A percentile compares a stretch with the other conserved stretches of the same genome.
Evolutionary conservation across 768 basidiomycete species (phyloP).

Genomic region (Tulasnella calospora): DNA sequence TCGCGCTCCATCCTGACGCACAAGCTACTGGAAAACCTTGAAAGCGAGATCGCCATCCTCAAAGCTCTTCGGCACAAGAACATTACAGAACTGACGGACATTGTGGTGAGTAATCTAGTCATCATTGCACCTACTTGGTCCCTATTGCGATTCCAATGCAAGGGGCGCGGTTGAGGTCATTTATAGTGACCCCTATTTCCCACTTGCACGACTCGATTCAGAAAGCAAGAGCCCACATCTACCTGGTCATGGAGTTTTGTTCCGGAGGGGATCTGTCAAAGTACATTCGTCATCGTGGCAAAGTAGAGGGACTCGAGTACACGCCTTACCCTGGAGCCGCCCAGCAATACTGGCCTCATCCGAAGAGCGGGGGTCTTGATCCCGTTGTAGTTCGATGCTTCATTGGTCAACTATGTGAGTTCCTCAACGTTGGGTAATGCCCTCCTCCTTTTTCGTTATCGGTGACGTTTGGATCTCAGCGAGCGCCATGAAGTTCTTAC

Average conservation of each 20-base stretch:
- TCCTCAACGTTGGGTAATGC: neutral
- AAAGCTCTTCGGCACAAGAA: slow-evolving; percentile 90
- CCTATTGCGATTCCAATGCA: neutral
- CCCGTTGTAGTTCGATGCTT: slow-evolving; percentile 90
- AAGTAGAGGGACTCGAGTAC: slow-evolving; percentile 84
- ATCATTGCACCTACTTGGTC: slow-evolving; percentile 12
- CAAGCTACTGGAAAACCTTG: slow-evolving; percentile 95
- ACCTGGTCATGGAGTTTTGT: slow-evolving; percentile 97
- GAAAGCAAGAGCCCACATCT: slow-evolving; percentile 51
- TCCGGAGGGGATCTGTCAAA: slow-evolving; percentile 92
- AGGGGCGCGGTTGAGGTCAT: slow-evolving; percentile 9
- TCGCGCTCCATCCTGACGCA: slow-evolving; percentile 78
- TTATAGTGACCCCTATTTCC: neutral
- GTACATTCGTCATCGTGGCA: slow-evolving; percentile 97
- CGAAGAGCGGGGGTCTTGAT: slow-evolving; percentile 81
- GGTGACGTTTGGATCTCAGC: slow-evolving; percentile 44
- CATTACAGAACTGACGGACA: slow-evolving; percentile 88
- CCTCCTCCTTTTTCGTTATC: neutral
- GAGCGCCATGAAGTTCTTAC: slow-evolving; percentile 86
- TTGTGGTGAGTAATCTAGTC: slow-evolving; percentile 57
- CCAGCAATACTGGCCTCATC: slow-evolving; percentile 85
- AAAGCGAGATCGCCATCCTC: slow-evolving; percentile 94
- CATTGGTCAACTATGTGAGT: slow-evolving; percentile 71
- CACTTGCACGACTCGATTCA: slow-evolving; percentile 29
- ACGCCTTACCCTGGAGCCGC: slow-evolving; percentile 61